Percentiles rank a stretch among this genome's conserved stretches.
Evolutionary conservation across 768 basidiomycete species (phyloP).

Genomic region (Amanita thiersii): DNA sequence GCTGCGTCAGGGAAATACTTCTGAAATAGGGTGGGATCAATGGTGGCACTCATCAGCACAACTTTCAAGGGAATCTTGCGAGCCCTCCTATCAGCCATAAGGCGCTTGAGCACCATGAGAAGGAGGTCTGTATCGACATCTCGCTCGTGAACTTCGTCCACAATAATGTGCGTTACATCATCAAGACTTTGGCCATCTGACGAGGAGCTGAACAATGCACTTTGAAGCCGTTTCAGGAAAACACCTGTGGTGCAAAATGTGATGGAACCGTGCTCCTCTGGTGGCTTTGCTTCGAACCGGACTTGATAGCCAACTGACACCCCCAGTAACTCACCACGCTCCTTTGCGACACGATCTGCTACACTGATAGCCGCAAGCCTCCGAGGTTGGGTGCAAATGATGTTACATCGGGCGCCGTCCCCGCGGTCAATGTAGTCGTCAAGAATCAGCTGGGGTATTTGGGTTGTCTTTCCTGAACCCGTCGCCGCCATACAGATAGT

Average conservation of each 20-base stretch:
- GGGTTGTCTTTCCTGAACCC: conserved; percentile 91
- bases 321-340: conserved; percentile 70
- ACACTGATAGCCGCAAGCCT: conserved; percentile 89
- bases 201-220: conserved; percentile 43
- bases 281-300: conserved; percentile 76
- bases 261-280: conserved; percentile 74
- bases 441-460: conserved; percentile 87
- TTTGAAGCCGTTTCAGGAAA: conserved; percentile 81
- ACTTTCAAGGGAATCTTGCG: conserved; percentile 73
- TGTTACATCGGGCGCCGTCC: conserved; percentile 80
- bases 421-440: conserved; percentile 74
- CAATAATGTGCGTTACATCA: conserved; percentile 54
- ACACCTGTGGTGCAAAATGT: conserved; percentile 93
- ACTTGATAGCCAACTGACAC: conserved; percentile 82
- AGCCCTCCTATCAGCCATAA: conserved; percentile 66
- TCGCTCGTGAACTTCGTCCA: conserved; percentile 95
- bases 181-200: conserved; percentile 14
- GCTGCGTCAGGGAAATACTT: conserved; percentile 68
- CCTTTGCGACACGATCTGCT: conserved; percentile 84
- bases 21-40: conserved; percentile 86
- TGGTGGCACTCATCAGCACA: conserved; percentile 93
- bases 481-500: conserved; percentile 87
- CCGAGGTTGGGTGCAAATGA: conserved; percentile 92
- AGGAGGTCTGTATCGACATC: conserved; percentile 89
- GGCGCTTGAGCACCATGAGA: conserved; percentile 80